Conservation (phyloP, 2,329 filamentous ascomycete genomes). For the Trichophyton verrucosum region DNA sequence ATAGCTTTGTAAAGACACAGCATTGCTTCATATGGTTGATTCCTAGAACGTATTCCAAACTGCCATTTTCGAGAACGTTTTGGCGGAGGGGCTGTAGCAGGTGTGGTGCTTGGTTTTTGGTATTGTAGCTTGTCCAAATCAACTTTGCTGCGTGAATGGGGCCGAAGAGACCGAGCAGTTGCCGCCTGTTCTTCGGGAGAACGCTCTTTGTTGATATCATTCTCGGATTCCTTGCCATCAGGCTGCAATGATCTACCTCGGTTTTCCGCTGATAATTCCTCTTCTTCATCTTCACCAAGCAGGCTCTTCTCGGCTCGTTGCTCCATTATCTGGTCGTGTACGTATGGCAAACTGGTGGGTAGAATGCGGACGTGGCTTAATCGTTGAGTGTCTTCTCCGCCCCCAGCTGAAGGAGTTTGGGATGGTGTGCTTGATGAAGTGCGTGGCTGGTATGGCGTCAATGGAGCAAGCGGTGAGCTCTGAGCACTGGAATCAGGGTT, state of each 20-base stretch:
- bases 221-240: conserved; percentile 2
- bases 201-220: conserved; percentile 16
- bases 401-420: conserved; percentile 10
- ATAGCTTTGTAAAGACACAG: conserved; percentile 90
- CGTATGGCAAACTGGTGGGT: conserved; percentile 78
- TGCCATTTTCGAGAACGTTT: conserved; percentile 82
- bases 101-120: conserved; percentile 45
- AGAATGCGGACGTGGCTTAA: conserved; percentile 83
- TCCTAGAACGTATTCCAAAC: conserved; percentile 90
- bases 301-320: conserved; percentile 24
- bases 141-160: conserved; percentile 62
- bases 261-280: not conserved
- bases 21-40: conserved; percentile 87
- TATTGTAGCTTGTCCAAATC: conserved; percentile 51
- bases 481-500: not conserved
- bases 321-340: conserved; percentile 84
- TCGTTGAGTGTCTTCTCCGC: conserved; percentile 31
- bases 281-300: not conserved
- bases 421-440: not conserved
- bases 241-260: not conserved
- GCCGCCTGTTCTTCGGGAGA: conserved; percentile 64
- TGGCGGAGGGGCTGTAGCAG: conserved; percentile 36
- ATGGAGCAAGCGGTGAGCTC: conserved; percentile 6
- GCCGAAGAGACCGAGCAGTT: conserved; percentile 67
- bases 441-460: conserved; percentile 1